Evolutionary conservation across 768 basidiomycete genomes (phyloP), one percentile per base, ranked within the genome.

Genomic region (Phaeotremella fagi): DNA sequence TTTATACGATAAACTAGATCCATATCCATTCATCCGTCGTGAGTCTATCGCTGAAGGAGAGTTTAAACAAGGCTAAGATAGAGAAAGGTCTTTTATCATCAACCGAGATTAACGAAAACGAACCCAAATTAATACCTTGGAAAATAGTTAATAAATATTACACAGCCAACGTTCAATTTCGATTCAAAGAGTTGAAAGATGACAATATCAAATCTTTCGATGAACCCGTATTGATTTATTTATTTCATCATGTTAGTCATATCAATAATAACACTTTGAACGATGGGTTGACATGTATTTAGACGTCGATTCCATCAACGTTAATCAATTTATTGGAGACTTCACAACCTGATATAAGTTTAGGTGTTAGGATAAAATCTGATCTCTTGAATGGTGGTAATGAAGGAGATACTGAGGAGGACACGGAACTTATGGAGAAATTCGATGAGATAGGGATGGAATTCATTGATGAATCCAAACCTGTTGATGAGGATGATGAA

Each of bases 81-180:
- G 20, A 41, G 12, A 41, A 12, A 12, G 38, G 12, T 7, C 20
- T 14, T 7, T 12, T 22, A 20, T 18, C 7, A 22, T 41, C 38
- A 12, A 7, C 12, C 7, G 18, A 12, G 12, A 11, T 41, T 41
- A 11, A 22, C 38, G 12, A 9, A 6, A 14, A 11, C 38, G 11
- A 14, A 7, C 38, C 11, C 22, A 11, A 14, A 22, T 20, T 41
- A 22, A 23, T 55, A 23, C 45, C 37, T 29, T 72, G 70, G 70
- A 35, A 11, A 0, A 69, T 72, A 20, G 64, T 65, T 31, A 72
- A 72, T 50, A 72, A 72, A 31, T 72, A 72, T 54, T 72, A 72
- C 43, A 61, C 64, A 9, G 70, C 67, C 33, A 23, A 48, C 22
- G 64, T 71, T 9, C 5, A 46, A 1, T 50, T 60, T n/a, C 41